Evolutionary conservation across 2,329 filamentous ascomycete genomes (phyloP).

Genomic region (Aspergillus costaricaensis): DNA sequence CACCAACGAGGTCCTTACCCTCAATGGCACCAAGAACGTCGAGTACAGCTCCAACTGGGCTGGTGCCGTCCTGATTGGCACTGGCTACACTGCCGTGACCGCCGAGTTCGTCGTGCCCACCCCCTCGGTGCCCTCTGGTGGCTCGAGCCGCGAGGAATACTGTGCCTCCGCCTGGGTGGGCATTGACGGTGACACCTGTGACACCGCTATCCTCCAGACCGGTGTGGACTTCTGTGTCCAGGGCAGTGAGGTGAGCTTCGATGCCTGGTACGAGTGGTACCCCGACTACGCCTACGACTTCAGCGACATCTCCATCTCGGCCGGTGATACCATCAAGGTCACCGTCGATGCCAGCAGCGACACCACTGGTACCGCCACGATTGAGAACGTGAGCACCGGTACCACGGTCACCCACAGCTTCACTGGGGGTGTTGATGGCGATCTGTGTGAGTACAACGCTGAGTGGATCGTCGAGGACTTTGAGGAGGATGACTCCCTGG

Average conservation of each 20-base stretch:
- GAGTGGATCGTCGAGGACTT: constrained; percentile 60
- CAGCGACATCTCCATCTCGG: constrained; percentile 46
- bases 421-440: constrained; percentile 50
- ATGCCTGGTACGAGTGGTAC: constrained; percentile 65
- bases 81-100: constrained; percentile 54
- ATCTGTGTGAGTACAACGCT: constrained; percentile 57
- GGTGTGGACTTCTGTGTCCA: constrained; percentile 57
- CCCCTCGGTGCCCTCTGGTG: constrained; percentile 36
- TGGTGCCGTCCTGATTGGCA: constrained; percentile 54
- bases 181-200: constrained; percentile 60
- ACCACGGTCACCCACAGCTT: constrained; percentile 7
- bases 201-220: constrained; percentile 56
- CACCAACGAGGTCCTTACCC: constrained; percentile 3
- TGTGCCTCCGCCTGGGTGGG: constrained; percentile 59
- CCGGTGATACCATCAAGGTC: constrained; percentile 48
- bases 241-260: constrained; percentile 46
- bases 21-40: constrained; percentile 34
- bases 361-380: constrained; percentile 46
- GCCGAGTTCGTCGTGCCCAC: constrained; percentile 54
- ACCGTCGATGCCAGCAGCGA: constrained; percentile 46
- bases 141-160: constrained; percentile 2
- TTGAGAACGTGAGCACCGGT: constrained; percentile 56
- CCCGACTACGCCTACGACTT: constrained; percentile 59
- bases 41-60: constrained; percentile 60
- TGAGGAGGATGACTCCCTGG: constrained; percentile 37